Conservation (phyloP, 1,284 basidiomycete genomes). For the Ceratobasidium sp. region DNA sequence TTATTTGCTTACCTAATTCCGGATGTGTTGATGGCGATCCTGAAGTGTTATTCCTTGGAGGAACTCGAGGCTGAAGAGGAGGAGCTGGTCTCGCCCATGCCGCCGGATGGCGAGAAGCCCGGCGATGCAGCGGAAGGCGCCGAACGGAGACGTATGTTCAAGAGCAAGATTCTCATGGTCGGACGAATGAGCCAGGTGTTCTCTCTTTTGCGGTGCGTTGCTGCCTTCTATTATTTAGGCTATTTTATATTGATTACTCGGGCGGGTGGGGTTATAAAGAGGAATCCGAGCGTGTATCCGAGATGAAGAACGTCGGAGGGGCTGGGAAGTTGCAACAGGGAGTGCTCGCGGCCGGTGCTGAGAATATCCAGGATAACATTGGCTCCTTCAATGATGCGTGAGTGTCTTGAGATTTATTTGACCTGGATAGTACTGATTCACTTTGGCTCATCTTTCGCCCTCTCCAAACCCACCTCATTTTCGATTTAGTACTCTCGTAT, state of each 20-base stretch:
- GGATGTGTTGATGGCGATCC: conserved; percentile 95
- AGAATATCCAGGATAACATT: conserved; percentile 97
- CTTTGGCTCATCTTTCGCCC: no score
- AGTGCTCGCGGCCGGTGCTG: conserved; percentile 88
- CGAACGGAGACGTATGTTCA: conserved; percentile 89
- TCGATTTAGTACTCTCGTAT: no score
- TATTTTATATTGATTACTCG: conserved; percentile 32
- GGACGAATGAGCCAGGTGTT: conserved; percentile 97
- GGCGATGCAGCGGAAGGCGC: conserved; percentile 65
- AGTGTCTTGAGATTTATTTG: conserved; percentile 53
- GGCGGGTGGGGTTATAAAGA: conserved; percentile 68
- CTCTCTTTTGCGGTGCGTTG: conserved; percentile 90
- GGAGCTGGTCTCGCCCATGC: conserved; percentile 49
- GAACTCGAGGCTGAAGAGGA: conserved; percentile 83
- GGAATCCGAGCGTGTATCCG: conserved; percentile 97
- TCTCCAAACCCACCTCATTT: no score
- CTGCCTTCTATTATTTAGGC: conserved; percentile 41
- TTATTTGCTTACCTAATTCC: conserved; percentile 69
- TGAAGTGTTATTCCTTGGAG: conserved; percentile 95
- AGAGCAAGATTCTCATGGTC: conserved; percentile 98
- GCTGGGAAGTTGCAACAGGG: conserved; percentile 87
- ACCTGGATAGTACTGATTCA: background rate
- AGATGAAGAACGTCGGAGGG: conserved; percentile 92
- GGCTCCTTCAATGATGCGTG: conserved; percentile 96
- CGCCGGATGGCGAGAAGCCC: conserved; percentile 55